phyloP scores from a whole-genome alignment of 2,329 filamentous ascomycete genomes.

The Stachybotrys elegans region DNA sequence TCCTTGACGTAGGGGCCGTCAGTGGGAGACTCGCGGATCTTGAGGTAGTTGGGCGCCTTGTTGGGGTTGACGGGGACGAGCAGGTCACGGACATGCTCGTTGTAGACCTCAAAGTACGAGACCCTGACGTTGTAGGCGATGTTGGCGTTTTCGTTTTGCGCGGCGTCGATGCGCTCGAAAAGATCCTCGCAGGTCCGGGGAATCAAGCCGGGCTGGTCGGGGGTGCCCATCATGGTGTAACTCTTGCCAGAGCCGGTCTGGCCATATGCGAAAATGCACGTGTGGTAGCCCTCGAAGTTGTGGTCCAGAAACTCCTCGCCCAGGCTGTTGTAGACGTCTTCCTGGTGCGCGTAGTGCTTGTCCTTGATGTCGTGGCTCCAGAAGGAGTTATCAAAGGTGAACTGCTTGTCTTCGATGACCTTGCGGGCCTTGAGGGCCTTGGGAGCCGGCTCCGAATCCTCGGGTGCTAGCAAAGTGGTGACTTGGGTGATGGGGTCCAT shows the following conservation, averaged over 20 bases:
- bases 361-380: slow-evolving; percentile 85
- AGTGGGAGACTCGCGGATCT: slow-evolving; percentile 91
- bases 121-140: slow-evolving; percentile 96
- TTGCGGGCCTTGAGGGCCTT: slow-evolving; percentile 62
- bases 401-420: slow-evolving; percentile 78
- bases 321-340: slow-evolving; percentile 88
- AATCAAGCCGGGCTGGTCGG: slow-evolving; percentile 84
- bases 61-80: slow-evolving; percentile 68
- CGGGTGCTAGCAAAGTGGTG: slow-evolving; percentile 73
- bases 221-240: slow-evolving; percentile 94
- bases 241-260: slow-evolving; percentile 97
- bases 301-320: slow-evolving; percentile 97
- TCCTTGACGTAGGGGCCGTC: slow-evolving; percentile 98
- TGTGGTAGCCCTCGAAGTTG: slow-evolving; percentile 99
- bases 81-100: slow-evolving; percentile 94
- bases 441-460: slow-evolving; percentile 47
- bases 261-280: slow-evolving; percentile 97
- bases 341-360: slow-evolving; percentile 83
- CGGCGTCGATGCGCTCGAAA: slow-evolving; percentile 83
- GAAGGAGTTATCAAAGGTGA: slow-evolving; percentile 97
- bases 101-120: slow-evolving; percentile 99
- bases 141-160: slow-evolving; percentile 74
- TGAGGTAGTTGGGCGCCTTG: slow-evolving; percentile 83
- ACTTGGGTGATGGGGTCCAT: slow-evolving; percentile 87
- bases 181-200: slow-evolving; percentile 93